These are phyloP conservation scores for Colletotrichum siamense DNA, from an alignment of 2,329 filamentous ascomycete genomes.

Conservation along the genomic window DNA sequence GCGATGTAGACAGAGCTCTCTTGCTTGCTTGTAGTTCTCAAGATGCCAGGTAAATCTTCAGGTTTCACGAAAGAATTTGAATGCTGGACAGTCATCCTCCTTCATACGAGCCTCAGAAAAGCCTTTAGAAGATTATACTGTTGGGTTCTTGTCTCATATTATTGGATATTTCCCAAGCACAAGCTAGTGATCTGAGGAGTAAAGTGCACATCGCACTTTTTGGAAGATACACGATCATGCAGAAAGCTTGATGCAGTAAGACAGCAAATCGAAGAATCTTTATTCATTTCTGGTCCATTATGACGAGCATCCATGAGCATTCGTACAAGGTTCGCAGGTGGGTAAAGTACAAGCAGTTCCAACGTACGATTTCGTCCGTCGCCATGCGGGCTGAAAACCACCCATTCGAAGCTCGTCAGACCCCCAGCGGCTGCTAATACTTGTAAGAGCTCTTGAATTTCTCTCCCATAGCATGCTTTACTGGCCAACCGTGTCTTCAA, in stretches of 20 bases:
- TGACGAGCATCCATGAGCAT: too few species aligned
- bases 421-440: neutral
- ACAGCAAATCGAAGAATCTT: too few species aligned
- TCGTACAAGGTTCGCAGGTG: too few species aligned
- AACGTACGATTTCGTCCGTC: neutral
- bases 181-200: too few species aligned
- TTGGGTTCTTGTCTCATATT: neutral
- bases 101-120: neutral
- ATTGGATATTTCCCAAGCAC: too few species aligned
- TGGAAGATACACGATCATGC: too few species aligned
- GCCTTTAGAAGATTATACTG: accelerated
- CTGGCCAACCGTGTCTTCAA: neutral
- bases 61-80: neutral
- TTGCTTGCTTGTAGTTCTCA: neutral
- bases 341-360: too few species aligned
- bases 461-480: neutral
- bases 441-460: neutral
- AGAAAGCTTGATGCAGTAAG: too few species aligned
- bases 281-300: too few species aligned
- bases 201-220: too few species aligned
- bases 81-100: neutral
- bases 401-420: neutral
- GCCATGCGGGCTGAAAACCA: neutral
- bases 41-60: neutral
- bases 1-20: neutral